Evolutionary conservation across 148 eudicot genomes (phyloP), one percentile per base, ranked within the genome.

Genomic region (Rhododendron henanense): DNA sequence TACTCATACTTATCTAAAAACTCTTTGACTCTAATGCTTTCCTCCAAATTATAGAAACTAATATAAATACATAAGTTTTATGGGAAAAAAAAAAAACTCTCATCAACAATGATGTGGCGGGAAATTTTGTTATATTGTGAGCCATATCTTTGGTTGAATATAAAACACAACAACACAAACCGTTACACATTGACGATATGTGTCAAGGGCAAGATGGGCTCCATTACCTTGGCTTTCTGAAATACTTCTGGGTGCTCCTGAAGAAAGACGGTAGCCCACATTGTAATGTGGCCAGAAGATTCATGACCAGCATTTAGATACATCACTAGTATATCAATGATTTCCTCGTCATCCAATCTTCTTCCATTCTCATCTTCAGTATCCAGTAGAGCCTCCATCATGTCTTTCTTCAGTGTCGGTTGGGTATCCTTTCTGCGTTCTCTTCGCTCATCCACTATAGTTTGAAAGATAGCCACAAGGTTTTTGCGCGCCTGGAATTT

Each of bases 241-340:
- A 97, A 87, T 45, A 89, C 37, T 84, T 95, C 90, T 33, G 99
- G 99, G 79, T 97, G 88, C 41, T 92, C 85, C 88, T 94, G 98
- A 65, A 97, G 85, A 41, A 94, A 88, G 76, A 93, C 77, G 48
- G 95, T 91, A n/a, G 98, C 94, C 99, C 99, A 97, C 92, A 89
- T 97, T 35, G 92, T 92, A 67, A 92, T 93, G 81, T 97, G 98
- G 80, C 94, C 99, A 1, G 99, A 97, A 45, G 99, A 95, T 91
- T 97, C 98, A 91, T 97, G 99, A 61, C 98, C 98, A 16, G 98
- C 99, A 90, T 97, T 97, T 71, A 95, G 87, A 90, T 97, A 97
- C 98, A 95, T 94, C 10, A 97, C 83, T 71, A 97, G 85, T 23
- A 93, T 57, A 88, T 97, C 99, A 18, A 93, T 97, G 41, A 97